Percentiles rank a stretch among this genome's conserved stretches.
Conservation (phyloP, 2,329 filamentous ascomycete species). For the Trichophyton verrucosum region DNA sequence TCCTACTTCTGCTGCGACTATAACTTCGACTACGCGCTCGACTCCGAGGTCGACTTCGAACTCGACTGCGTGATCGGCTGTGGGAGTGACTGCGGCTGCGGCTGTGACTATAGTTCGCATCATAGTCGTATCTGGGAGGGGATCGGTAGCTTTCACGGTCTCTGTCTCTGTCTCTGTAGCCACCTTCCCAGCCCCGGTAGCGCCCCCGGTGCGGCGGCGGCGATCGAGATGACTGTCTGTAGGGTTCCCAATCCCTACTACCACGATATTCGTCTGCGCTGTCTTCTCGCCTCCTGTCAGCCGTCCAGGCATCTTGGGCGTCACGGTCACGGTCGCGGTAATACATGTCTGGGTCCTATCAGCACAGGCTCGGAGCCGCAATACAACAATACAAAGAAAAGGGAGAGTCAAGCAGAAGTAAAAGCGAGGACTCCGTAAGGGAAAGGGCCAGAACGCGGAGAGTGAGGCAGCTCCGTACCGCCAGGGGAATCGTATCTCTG, state of each 20-base stretch:
- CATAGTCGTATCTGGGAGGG: constrained; percentile 20
- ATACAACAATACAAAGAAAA: not conserved
- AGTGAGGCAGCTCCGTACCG: constrained; percentile 16
- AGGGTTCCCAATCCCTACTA: constrained; percentile 25
- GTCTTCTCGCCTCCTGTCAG: constrained; percentile 21
- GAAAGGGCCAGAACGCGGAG: constrained; percentile 27
- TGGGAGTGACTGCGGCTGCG: constrained; percentile 19
- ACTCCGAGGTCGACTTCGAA: constrained; percentile 22
- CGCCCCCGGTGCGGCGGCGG: constrained; percentile 25
- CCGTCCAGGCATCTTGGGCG: constrained; percentile 14
- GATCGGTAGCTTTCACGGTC: constrained; percentile 38
- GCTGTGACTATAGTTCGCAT: constrained; percentile 21
- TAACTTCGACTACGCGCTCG: constrained; percentile 25
- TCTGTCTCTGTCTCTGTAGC: constrained; percentile 35
- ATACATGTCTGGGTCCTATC: not conserved
- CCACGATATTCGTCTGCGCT: constrained; percentile 20
- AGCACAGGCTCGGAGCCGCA: not conserved
- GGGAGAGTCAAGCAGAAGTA: not conserved
- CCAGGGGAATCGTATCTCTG: constrained; percentile 26
- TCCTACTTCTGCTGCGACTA: constrained; percentile 23
- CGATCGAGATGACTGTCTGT: constrained; percentile 24
- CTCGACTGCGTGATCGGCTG: constrained; percentile 21
- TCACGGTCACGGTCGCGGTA: not conserved
- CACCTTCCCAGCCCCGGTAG: constrained; percentile 19
- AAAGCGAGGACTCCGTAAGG: constrained; percentile 26